Conservation (phyloP, 257 asterid species). For the Penstemon newberryi region DNA sequence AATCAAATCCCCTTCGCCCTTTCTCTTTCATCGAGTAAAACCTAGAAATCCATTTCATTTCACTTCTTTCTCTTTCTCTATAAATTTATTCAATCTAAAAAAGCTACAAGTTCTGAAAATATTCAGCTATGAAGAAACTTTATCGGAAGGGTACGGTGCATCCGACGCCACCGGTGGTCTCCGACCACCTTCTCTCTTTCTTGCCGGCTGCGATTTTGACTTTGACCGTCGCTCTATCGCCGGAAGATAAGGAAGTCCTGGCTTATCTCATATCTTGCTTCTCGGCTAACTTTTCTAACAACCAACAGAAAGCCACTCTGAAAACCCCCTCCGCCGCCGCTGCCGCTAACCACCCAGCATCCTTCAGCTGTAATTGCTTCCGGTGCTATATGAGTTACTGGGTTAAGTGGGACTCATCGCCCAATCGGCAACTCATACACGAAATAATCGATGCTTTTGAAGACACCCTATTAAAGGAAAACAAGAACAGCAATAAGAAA, state of each 20-base stretch:
- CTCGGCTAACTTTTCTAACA: conserved; percentile 35
- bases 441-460: conserved; percentile 72
- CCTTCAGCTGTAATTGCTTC: conserved; percentile 68
- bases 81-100: too few species aligned
- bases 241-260: conserved; percentile 54
- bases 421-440: conserved; percentile 71
- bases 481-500: conserved; percentile 38
- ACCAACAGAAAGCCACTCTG: conserved; percentile 23
- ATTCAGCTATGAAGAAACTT: conserved; percentile 58
- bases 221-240: conserved; percentile 51
- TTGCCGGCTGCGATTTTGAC: conserved; percentile 66
- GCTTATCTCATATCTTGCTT: conserved; percentile 74
- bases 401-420: conserved; percentile 75
- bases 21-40: conserved; percentile 26
- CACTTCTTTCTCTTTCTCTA: conserved; percentile 20
- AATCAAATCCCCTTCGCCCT: conserved; percentile 11
- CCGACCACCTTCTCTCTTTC: conserved; percentile 63
- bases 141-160: conserved; percentile 61
- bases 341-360: conserved; percentile 48
- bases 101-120: not conserved
- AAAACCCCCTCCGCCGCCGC: conserved; percentile 27
- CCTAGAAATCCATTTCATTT: conserved; percentile 24
- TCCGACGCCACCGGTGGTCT: conserved; percentile 60
- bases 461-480: conserved; percentile 44
- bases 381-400: conserved; percentile 75